Percentiles rank a stretch among this genome's conserved stretches.
These are phyloP conservation scores for Kwoniella pini DNA, from an alignment of 768 basidiomycete species.

Conservation along the genomic window DNA sequence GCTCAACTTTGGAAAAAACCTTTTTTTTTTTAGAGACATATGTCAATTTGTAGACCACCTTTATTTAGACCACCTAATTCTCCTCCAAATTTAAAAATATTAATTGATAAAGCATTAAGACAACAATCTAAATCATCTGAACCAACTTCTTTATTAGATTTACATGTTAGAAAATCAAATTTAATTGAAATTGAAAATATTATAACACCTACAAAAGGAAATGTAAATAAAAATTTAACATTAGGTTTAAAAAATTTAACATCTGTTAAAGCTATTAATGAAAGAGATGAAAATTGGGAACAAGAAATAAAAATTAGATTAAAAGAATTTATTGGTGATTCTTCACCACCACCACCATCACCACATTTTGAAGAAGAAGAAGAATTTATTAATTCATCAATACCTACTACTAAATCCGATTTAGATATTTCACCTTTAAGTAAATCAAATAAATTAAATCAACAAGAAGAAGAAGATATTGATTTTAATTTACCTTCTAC, in stretches of 20 bases:
- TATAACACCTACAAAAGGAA: constrained; percentile 12
- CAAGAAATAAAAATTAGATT: constrained; percentile 30
- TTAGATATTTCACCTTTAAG: neutral
- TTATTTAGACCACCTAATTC: constrained; percentile 41
- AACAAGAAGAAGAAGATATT: neutral
- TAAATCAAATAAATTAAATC: too few species aligned
- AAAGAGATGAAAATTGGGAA: constrained; percentile 34
- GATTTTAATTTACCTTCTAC: constrained; percentile 23
- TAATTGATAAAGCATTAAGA: constrained; percentile 32
- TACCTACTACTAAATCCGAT: neutral
- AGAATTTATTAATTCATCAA: neutral
- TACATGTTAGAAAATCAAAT: constrained; percentile 26
- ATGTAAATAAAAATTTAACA: neutral
- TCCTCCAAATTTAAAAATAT: constrained; percentile 35
- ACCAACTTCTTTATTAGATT: constrained; percentile 35
- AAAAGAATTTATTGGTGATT: constrained; percentile 18
- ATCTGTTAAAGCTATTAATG: constrained; percentile 29
- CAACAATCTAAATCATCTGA: constrained; percentile 7
- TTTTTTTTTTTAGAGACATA: constrained; percentile 31
- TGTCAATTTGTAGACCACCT: constrained; percentile 41
- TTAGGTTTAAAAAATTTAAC: constrained; percentile 19
- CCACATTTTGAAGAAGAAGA: neutral
- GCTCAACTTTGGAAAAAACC: too few species aligned
- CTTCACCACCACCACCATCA: constrained; percentile 17
- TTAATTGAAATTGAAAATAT: too few species aligned